Base-by-base conservation (phyloP, 345 rosid genomes). In the Populus simonii region DNA sequence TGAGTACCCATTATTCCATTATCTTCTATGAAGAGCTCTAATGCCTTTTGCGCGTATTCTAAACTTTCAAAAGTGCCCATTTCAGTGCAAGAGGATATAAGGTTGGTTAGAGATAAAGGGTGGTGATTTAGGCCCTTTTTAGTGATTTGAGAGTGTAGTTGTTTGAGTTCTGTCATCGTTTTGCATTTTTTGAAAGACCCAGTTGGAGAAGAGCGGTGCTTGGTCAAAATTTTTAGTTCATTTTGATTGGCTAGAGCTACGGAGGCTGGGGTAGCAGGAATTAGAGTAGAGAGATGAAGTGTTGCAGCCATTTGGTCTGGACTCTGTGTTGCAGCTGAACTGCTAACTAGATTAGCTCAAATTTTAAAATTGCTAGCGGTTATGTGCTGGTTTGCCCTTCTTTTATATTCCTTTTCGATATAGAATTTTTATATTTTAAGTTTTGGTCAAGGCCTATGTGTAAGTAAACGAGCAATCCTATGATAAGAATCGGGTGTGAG, bases 61-160 rank as follows among this genome's bases (percentile, higher is more conserved):
- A 91, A 78, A 82, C 93, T 89, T 75, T 88, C 89, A 66, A 76
- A 72, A 61, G 89, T 83, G 59, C 86, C 86, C 78, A 89, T 45
- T 68, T 91, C 88, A 18, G 83, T 73, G 77, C 90, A 85, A 20
- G 85, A 77, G 1, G 89, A 67, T 62, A 91, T 77, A 25, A 91
- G 82, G 70, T 83, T 77, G 39, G 83, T 61, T 17, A 79, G 72
- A 73, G 80, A 57, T 15, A 89, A 77, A 18, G 77, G 67, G 36
- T 74, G 53, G 69, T 73, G 72, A n/a, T 45, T 78, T 3, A 80
- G 83, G 23, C 89, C 86, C 72, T 57, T 80, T 68, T 80, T 88
- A 59, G 83, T 45, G 51, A 86, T 71, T 7, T 86, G 79, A 62
- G 80, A 84, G 71, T 86, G 89, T 31, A 88, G 79, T 29, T 73